Base-by-base conservation (phyloP, 2,329 filamentous ascomycete species). In the Stemphylium beticola region DNA sequence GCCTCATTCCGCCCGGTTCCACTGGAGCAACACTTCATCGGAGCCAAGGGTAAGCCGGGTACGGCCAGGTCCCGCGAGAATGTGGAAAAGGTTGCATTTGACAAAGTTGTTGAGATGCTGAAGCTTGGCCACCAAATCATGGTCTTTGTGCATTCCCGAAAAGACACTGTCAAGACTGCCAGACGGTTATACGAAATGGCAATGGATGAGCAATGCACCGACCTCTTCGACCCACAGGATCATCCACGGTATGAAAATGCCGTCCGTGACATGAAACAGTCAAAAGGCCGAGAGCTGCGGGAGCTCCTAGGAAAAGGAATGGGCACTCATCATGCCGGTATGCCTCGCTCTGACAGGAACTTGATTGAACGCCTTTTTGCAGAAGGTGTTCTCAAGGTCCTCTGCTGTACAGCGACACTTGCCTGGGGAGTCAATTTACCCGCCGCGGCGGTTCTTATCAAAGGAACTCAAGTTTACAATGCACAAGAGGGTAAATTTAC, bases 351-450 rank as follows among this genome's bases (percentile, higher is more conserved):
- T 2, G 96, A 99, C 75, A 85, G 95, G 59, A 99, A 99, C 65
- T 79, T 97, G n/a, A 92, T 97, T 81, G 96, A 99, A 74, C 87
- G 91, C 15, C 83, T 98, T 14, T 99, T 99, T 65, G 86, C 83
- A 3, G 89, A 96, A 63, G 96, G 95, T 22, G 88, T 98, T n/a
- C 85, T 98, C 65, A 96, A 95, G 74, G 93, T 99, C 0, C 87
- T 99, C 18, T 98, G 93, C 81, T 99, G 96, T 86, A 99, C 95
- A 2, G 95, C 95, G 10, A 99, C 95, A 1, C 83, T 99, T 22
- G 95, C 95, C 0, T 99, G 95, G 95, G 95, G 95, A 87, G 93
- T 99, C 72, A 99, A 99, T 76, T 85, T 99, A 76, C 95, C 95
- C 0, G 95, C 95, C 31, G 95, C 95, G 0, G 96, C 95, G 0